Percentiles rank a stretch among this genome's conserved stretches.
Conservation (phyloP, 495 filamentous ascomycete genomes). For the Penicillium steckii region DNA sequence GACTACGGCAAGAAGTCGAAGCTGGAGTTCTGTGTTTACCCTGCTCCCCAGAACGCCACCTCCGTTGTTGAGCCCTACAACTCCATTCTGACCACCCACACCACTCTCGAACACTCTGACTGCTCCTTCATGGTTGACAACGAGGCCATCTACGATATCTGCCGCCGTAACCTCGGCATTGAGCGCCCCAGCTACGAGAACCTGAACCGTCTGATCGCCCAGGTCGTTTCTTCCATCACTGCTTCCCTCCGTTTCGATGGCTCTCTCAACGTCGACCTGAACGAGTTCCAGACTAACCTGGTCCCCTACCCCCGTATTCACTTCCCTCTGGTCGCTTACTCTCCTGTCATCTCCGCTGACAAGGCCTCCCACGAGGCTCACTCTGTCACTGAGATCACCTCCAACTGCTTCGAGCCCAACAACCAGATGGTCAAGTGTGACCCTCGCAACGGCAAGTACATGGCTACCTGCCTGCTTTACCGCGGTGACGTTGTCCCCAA, state of each 20-base stretch:
- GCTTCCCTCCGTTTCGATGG: conserved; percentile 98
- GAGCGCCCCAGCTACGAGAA: conserved; percentile 97
- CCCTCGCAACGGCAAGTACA: conserved; percentile 98
- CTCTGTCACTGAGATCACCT: conserved; percentile 64
- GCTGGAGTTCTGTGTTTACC: conserved; percentile 98
- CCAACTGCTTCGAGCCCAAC: conserved; percentile 72
- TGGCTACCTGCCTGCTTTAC: conserved; percentile 97
- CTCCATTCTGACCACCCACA: conserved; percentile 98
- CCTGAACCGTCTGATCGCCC: conserved; percentile 96
- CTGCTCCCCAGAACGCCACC: conserved; percentile 92
- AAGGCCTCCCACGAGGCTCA: conserved; percentile 94
- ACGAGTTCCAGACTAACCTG: conserved; percentile 99
- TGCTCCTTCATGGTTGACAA: conserved; percentile 99
- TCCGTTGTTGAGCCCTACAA: conserved; percentile 99
- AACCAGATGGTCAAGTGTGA: conserved; percentile 99
- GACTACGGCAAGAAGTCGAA: conserved; percentile 99
- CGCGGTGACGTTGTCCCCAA: conserved; percentile 97
- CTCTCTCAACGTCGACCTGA: conserved; percentile 97
- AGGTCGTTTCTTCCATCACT: conserved; percentile 98
- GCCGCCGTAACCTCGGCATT: conserved; percentile 93
- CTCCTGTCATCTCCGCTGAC: conserved; percentile 87
- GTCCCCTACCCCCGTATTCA: conserved; percentile 99
- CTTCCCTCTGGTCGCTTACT: conserved; percentile 96
- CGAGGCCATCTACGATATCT: conserved; percentile 99
- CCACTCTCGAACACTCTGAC: conserved; percentile 98